Conservation (phyloP, 169 alveolate genomes). For the Amoebophrya sp. region DNA sequence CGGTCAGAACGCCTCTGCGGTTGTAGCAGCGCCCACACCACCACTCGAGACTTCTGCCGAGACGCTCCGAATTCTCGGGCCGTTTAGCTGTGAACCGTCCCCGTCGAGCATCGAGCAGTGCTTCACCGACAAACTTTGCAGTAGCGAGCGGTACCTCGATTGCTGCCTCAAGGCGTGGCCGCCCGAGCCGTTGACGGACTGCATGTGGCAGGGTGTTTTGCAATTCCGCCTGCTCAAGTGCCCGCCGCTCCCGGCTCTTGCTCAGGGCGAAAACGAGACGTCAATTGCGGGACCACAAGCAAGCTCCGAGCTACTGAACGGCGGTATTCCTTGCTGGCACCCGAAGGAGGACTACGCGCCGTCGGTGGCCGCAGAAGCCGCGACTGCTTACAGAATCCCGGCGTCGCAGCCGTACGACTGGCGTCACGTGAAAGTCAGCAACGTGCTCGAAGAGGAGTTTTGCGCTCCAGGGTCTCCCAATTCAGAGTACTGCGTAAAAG, state of each 20-base stretch:
- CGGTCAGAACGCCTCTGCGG: too few relatives aligned
- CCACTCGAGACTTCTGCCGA: too few relatives aligned
- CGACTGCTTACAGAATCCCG: too few relatives aligned
- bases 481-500: not conserved
- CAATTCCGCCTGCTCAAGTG: too few relatives aligned
- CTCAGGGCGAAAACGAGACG: too few relatives aligned
- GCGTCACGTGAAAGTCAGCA: not conserved
- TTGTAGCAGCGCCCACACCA: too few relatives aligned
- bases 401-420: not conserved
- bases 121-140: not conserved
- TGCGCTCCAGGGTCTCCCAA: not conserved
- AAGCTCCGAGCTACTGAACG: too few relatives aligned
- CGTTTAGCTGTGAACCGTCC: not conserved
- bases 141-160: not conserved
- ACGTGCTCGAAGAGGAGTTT: not conserved
- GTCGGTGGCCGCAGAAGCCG: too few relatives aligned
- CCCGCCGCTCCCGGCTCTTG: too few relatives aligned
- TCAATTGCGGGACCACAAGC: too few relatives aligned
- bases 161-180: not conserved
- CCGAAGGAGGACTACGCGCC: too few relatives aligned
- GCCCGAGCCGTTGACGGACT: not conserved
- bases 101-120: not conserved
- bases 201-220: not conserved
- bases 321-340: too few relatives aligned
- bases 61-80: not conserved